A percentile compares a stretch with the other conserved stretches of the same genome.
Conservation (phyloP, 257 asterid species). For the Pogostemon cablin region DNA sequence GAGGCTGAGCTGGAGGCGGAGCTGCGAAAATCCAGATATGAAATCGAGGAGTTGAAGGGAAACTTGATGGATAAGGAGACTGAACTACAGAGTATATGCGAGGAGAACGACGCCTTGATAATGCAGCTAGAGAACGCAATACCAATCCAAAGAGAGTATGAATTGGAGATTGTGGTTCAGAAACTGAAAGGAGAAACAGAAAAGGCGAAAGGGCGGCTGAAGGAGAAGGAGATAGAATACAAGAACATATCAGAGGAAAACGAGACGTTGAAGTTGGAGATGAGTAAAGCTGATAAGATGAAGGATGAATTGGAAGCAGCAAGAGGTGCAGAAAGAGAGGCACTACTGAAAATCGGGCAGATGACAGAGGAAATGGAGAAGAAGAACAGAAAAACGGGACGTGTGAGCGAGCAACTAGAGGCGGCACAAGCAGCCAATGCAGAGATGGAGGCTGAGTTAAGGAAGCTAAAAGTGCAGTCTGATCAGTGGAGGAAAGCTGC, state of each 20-base stretch:
- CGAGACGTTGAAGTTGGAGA: conserved; percentile 46
- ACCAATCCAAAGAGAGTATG: conserved; percentile 41
- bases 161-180: conserved; percentile 53
- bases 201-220: neutral
- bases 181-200: conserved; percentile 30
- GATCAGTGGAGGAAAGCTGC: conserved; percentile 99
- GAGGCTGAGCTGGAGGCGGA: conserved; percentile 65
- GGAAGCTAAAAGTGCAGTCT: conserved; percentile 83
- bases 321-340: conserved; percentile 63
- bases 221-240: conserved; percentile 53
- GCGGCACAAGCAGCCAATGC: conserved; percentile 67
- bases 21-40: conserved; percentile 48
- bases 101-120: conserved; percentile 70
- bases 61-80: conserved; percentile 88
- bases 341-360: conserved; percentile 49
- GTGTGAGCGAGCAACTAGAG: conserved; percentile 74
- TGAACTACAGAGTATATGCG: conserved; percentile 76
- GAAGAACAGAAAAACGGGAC: conserved; percentile 48
- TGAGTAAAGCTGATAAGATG: conserved; percentile 24
- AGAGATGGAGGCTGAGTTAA: conserved; percentile 81
- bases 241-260: conserved; percentile 51
- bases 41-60: conserved; percentile 79
- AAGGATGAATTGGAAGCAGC: conserved; percentile 50
- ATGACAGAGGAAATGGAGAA: conserved; percentile 70
- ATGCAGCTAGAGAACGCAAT: conserved; percentile 40